phyloP scores from a whole-genome alignment of 495 filamentous ascomycete species.

The Hypoxylon fuscum region DNA sequence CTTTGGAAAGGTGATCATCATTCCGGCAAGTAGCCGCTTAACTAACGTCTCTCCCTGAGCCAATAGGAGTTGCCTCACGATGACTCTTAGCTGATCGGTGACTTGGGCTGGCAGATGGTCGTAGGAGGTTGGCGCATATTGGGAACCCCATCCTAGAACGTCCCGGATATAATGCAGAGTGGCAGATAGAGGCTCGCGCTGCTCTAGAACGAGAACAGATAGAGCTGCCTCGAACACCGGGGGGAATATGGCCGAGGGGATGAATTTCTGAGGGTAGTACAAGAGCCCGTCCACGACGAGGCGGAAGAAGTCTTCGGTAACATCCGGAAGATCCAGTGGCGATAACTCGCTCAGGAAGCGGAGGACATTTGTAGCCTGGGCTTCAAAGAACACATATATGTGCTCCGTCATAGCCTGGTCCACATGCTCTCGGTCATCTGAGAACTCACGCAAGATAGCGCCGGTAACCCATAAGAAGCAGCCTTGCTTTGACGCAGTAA shows the following conservation, averaged over 20 bases:
- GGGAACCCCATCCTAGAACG: constrained; percentile 85
- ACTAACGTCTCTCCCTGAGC: constrained; percentile 79
- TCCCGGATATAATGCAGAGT: constrained; percentile 94
- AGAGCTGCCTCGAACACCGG: constrained; percentile 88
- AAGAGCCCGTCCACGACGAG: constrained; percentile 88
- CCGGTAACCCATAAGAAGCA: constrained; percentile 98
- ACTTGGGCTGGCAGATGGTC: constrained; percentile 63
- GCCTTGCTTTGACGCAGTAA: constrained; percentile 85
- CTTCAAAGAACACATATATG: constrained; percentile 94
- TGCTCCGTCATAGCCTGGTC: constrained; percentile 81
- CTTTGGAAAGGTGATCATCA: constrained; percentile 98
- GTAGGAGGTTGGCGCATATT: constrained; percentile 74
- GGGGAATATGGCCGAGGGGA: constrained; percentile 77
- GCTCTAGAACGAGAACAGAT: constrained; percentile 84
- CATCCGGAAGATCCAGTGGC: constrained; percentile 89
- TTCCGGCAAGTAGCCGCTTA: constrained; percentile 88
- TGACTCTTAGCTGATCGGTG: constrained; percentile 67
- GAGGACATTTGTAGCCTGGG: constrained; percentile 87
- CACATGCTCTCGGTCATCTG: constrained; percentile 85
- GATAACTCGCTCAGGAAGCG: constrained; percentile 86
- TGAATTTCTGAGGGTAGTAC: constrained; percentile 85
- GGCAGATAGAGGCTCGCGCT: constrained; percentile 87
- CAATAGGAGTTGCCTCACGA: constrained; percentile 75
- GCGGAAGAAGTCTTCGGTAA: constrained; percentile 99
- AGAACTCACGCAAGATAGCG: constrained; percentile 93